Evolutionary conservation across 352 stramenopile species (phyloP).

Genomic region (Pythium dissotocum): DNA sequence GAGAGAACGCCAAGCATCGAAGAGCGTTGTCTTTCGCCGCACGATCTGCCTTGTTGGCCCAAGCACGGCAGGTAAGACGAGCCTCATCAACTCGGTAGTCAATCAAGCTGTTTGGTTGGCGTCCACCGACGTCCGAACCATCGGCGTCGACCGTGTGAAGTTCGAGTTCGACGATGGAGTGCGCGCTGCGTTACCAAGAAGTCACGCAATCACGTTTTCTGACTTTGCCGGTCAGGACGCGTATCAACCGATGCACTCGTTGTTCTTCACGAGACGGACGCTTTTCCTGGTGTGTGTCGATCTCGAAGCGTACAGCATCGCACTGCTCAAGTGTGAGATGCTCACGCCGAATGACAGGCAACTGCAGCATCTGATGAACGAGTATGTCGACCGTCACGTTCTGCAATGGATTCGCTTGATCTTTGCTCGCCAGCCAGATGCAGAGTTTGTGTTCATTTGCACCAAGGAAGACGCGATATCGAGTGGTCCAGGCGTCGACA

Average conservation of each 20-base stretch:
- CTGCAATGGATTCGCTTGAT: constrained; percentile 5
- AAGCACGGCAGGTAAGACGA: constrained; percentile 31
- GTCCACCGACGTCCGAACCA: no score
- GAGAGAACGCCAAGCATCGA: background rate
- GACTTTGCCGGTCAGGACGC: constrained; percentile 14
- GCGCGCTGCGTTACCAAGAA: no score
- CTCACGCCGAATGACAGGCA: background rate
- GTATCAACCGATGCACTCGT: constrained; percentile 9
- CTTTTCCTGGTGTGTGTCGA: constrained; percentile 10
- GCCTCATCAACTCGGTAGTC: background rate
- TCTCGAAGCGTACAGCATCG: background rate
- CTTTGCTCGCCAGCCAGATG: background rate
- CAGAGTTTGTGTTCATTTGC: constrained; percentile 10
- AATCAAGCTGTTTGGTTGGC: no score
- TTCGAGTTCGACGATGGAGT: background rate
- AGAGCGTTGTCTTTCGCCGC: background rate
- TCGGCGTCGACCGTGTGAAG: background rate
- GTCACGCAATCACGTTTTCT: constrained; percentile 10
- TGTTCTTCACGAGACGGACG: constrained; percentile 14
- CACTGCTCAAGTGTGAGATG: background rate
- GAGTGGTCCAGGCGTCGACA: background rate
- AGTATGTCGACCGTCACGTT: background rate
- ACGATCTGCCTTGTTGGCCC: constrained; percentile 32
- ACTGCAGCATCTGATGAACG: background rate
- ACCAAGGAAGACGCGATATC: constrained; percentile 4